These are phyloP conservation scores for Beauveria varroae DNA, from an alignment of 2,329 filamentous ascomycete genomes.

Conservation along the genomic window DNA sequence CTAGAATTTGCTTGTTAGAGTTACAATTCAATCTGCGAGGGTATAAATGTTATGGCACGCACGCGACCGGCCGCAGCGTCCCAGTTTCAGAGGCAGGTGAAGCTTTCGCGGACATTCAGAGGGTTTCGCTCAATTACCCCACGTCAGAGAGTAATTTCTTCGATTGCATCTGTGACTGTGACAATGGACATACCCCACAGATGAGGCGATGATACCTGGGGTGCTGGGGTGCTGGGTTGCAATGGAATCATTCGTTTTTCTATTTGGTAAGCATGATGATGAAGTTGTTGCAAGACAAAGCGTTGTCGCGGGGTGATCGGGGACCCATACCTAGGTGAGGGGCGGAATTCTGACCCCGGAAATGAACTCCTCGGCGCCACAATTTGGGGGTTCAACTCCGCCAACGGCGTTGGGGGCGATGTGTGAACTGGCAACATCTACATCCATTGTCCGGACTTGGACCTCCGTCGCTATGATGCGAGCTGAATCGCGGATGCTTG, in stretches of 20 bases:
- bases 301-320: neutral
- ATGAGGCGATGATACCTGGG: neutral
- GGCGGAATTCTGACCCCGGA: neutral
- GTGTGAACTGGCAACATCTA: neutral
- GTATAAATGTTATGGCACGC: slow-evolving; percentile 9
- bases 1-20: slow-evolving; percentile 15
- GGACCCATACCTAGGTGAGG: neutral
- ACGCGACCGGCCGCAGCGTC: slow-evolving; percentile 21
- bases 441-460: slow-evolving; percentile 1
- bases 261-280: neutral
- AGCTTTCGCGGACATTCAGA: neutral
- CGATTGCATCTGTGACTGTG: neutral
- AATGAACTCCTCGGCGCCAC: neutral
- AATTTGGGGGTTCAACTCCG: neutral
- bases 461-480: neutral
- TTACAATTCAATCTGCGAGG: neutral
- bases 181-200: slow-evolving; percentile 1
- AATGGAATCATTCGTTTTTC: neutral
- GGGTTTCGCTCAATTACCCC: neutral
- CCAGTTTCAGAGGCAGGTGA: slow-evolving; percentile 2
- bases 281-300: neutral
- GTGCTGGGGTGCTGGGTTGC: neutral
- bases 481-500: neutral
- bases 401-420: neutral
- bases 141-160: neutral